A percentile compares a stretch with the other conserved stretches of the same genome.
These are phyloP conservation scores for Viola pubescens DNA, from an alignment of 441 rosid genomes.

Conservation along the genomic window DNA sequence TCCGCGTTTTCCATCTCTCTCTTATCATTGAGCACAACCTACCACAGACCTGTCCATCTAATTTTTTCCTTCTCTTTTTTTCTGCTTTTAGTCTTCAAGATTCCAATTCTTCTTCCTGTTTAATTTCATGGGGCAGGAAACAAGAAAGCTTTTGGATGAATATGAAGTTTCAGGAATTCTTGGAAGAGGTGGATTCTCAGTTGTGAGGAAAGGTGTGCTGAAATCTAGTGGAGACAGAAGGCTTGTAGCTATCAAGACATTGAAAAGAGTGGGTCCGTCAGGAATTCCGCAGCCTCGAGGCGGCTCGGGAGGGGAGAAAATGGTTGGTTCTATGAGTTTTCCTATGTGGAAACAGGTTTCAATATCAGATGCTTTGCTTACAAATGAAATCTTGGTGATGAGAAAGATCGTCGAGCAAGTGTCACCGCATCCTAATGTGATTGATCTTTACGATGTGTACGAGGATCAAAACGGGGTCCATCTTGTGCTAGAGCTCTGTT, in stretches of 20 bases:
- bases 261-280: constrained; percentile 35
- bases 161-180: constrained; percentile 46
- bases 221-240: constrained; percentile 24
- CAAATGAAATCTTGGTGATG: constrained; percentile 72
- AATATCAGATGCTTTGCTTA: constrained; percentile 49
- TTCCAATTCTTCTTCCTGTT: constrained; percentile 6
- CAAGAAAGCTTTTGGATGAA: constrained; percentile 42
- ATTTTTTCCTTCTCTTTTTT: neutral
- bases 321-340: constrained; percentile 23
- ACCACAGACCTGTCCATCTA: neutral
- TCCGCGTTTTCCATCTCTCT: constrained; percentile 20
- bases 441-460: constrained; percentile 58
- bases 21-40: constrained; percentile 16
- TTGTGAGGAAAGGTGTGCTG: constrained; percentile 47
- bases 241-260: constrained; percentile 55
- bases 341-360: constrained; percentile 47
- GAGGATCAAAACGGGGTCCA: constrained; percentile 65
- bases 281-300: constrained; percentile 4
- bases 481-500: constrained; percentile 57
- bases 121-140: constrained; percentile 43
- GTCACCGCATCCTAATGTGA: constrained; percentile 58
- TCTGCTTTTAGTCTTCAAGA: neutral
- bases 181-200: constrained; percentile 71
- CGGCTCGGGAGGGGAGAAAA: constrained; percentile 8
- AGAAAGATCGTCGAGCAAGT: constrained; percentile 58